Evolutionary conservation across 306 rosid genomes (phyloP).

Genomic region (Cicer pinnatifidum): DNA sequence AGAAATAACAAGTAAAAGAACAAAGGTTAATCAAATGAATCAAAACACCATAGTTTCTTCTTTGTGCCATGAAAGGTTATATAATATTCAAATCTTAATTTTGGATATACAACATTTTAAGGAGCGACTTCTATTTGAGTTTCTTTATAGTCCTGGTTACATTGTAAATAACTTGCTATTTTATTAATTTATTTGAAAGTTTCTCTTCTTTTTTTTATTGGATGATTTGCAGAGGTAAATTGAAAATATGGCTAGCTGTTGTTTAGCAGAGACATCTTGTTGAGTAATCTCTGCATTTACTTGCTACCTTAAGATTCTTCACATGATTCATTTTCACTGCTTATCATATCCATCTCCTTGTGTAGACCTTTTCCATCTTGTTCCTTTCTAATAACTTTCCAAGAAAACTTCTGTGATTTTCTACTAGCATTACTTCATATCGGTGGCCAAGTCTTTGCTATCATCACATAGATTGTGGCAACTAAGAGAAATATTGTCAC

Average conservation of each 20-base stretch:
- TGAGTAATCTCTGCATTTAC: constrained; percentile 14
- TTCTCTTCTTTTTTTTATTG: background rate
- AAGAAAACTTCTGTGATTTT: constrained; percentile 36
- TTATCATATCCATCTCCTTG: constrained; percentile 21
- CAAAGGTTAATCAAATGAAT: too few species aligned
- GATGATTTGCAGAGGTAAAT: constrained; percentile 29
- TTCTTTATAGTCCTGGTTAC: constrained; percentile 21
- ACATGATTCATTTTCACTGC: background rate
- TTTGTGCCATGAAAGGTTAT: background rate
- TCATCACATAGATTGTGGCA: constrained; percentile 21
- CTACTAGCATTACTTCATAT: constrained; percentile 29
- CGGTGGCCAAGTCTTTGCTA: constrained; percentile 26
- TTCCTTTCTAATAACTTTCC: background rate
- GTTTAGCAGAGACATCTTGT: background rate
- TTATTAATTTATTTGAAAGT: background rate
- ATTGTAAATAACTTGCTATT: constrained; percentile 13
- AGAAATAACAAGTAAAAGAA: too few species aligned
- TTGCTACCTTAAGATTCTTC: constrained; percentile 28
- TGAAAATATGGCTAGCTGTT: constrained; percentile 18
- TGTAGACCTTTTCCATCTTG: background rate
- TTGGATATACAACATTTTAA: constrained; percentile 2
- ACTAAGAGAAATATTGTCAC: constrained; percentile 44
- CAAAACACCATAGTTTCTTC: background rate
- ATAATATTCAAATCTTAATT: background rate
- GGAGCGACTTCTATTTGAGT: background rate